Evolutionary conservation across 1,284 basidiomycete species (phyloP).

Genomic region (Boletus mariae): DNA sequence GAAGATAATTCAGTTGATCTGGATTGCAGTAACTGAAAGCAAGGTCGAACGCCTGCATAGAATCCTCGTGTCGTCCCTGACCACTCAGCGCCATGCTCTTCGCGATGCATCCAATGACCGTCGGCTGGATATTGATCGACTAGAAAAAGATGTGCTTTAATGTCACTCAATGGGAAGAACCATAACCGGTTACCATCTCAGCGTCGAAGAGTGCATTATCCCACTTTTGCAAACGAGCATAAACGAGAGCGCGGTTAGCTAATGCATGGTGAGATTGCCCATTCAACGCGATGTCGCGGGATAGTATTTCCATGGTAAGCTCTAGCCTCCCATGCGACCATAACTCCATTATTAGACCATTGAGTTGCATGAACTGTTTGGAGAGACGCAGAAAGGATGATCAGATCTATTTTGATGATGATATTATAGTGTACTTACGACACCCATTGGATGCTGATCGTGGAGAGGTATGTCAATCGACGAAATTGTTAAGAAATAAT

Average conservation of each 20-base stretch:
- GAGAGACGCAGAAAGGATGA: not conserved
- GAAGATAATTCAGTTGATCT: constrained; percentile 8
- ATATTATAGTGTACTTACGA: constrained; percentile 1
- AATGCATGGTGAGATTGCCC: constrained; percentile 6
- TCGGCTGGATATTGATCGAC: constrained; percentile 14
- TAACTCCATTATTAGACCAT: not conserved
- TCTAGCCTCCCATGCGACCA: constrained; percentile 9
- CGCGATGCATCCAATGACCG: constrained; percentile 20
- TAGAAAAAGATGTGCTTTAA: constrained; percentile 1
- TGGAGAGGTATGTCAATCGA: not conserved
- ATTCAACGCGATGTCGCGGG: constrained; percentile 14
- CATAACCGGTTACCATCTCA: constrained; percentile 10
- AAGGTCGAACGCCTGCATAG: constrained; percentile 22
- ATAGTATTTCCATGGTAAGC: constrained; percentile 8
- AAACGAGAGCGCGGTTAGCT: constrained; percentile 17
- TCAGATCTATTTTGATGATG: not conserved
- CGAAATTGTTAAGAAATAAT: not conserved
- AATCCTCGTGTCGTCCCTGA: constrained; percentile 13
- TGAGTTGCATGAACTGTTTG: constrained; percentile 15
- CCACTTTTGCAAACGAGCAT: constrained; percentile 10
- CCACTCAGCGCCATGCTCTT: constrained; percentile 18
- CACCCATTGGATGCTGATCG: not conserved
- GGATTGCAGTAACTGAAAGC: constrained; percentile 9
- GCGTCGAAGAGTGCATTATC: constrained; percentile 10
- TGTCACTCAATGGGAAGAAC: not conserved